Base-by-base conservation (phyloP, 2,329 filamentous ascomycete genomes). In the Aureobasidium sp. region DNA sequence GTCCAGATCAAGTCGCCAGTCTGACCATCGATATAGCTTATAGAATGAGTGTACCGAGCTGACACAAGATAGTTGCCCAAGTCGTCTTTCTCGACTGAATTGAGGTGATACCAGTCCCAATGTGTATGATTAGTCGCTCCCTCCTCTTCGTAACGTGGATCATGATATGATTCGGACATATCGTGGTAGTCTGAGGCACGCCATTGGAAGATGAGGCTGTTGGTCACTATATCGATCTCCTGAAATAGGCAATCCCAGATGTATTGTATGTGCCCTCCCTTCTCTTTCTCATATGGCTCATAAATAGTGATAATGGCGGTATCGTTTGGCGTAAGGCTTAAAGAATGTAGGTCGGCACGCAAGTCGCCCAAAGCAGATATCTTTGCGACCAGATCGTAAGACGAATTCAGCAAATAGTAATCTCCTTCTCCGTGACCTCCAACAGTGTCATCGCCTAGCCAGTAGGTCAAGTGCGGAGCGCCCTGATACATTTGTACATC, bases 21-120 rank as follows among this genome's bases (percentile, higher is more conserved):
- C 8, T 71, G 72, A 17, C 74, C 73, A 63, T 79, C 77, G 66
- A 85, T 76, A 59, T 77, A 77, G 39, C 73, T 73, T 12, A 84
- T 72, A 17, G 77, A 74, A 66, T 76, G 77, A 55, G 77, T 74
- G 66, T 83, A 76, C 1, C 81, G 78, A 1, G 78, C 75, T 0
- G 81, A 84, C 36, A 85, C 74, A 13, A 85, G 69, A 63, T 82
- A 85, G 66, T 84, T 79, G 5, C 81, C 81, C 0, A 74, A 65
- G 0, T 70, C 65, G 57, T 79, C 77, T 67, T 83, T 82, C 66
- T 82, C 79, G 32, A 84, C 72, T 43, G 80, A 80, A 71, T 84
- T 83, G 70, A 84, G 78, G 68, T 84, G 81, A 69, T 81, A 81
- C 70, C 76, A 82, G 65, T 83, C 81, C 71, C 75, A 82, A 52